phyloP scores from a whole-genome alignment of 2,329 filamentous ascomycete genomes.

The Fusarium kyushuense region DNA sequence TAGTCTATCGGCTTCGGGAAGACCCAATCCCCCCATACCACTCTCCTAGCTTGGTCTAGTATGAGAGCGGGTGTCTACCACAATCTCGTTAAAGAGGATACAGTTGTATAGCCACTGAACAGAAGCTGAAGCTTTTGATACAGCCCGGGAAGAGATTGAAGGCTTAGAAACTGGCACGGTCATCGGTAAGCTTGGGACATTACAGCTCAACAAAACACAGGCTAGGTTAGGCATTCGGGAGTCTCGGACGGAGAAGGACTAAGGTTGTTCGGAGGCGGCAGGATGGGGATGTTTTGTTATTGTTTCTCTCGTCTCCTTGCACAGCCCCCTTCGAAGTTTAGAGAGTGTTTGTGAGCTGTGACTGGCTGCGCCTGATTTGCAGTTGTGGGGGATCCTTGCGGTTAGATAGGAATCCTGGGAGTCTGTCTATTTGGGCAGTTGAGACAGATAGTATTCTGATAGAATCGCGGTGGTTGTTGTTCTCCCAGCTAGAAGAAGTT shows the following conservation, averaged over 20 bases:
- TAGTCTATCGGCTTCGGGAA: conserved; percentile 23
- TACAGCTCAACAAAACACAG: not conserved
- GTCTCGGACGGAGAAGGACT: conserved; percentile 23
- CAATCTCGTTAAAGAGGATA: conserved; percentile 15
- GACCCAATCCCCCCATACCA: conserved; percentile 8
- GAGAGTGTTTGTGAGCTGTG: conserved; percentile 23
- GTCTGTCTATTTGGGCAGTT: not conserved
- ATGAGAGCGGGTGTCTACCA: conserved; percentile 21
- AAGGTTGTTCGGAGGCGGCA: conserved; percentile 13
- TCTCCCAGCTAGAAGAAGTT: not conserved
- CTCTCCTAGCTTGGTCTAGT: conserved; percentile 10
- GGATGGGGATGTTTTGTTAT: conserved; percentile 15
- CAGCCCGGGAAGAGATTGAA: not conserved
- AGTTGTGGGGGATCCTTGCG: conserved; percentile 33
- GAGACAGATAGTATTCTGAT: not conserved
- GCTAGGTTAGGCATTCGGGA: conserved; percentile 17
- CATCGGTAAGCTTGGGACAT: conserved; percentile 11
- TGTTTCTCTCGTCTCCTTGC: conserved; percentile 29
- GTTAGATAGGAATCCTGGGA: conserved; percentile 10
- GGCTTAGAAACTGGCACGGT: not conserved
- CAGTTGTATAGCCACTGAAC: conserved; percentile 14
- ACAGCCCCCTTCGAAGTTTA: conserved; percentile 35
- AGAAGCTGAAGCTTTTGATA: conserved; percentile 10
- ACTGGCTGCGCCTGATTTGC: conserved; percentile 27
- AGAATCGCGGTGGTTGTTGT: not conserved